Evolutionary conservation across 169 alveolate genomes (phyloP), one percentile per base, ranked within the genome.

Genomic region (Babesia gibsoni): DNA sequence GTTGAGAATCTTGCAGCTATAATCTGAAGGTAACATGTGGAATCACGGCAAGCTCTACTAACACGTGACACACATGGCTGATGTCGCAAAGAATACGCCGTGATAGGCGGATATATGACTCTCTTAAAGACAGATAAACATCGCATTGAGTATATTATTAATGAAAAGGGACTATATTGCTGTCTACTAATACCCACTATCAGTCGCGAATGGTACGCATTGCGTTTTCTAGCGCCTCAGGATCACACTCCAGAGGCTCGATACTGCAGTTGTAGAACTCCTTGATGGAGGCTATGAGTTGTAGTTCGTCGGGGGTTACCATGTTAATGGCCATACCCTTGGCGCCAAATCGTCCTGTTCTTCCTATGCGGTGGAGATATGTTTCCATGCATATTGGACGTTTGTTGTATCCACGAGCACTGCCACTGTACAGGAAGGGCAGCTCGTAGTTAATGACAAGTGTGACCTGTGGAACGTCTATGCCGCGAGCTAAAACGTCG

Each of bases 301-400:
- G 63, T 54, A 88, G 22, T 53, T 88, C 91, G 32, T 50, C 53
- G 30, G 77, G 82, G 3, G 86, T 70, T 12, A 94, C 73, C 84
- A 90, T 73, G 72, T 89, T 95, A 48, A 97, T 88, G 7, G 99
- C 98, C 70, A 96, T 92, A 50, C 99, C 99, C 86, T 89, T 91
- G 22, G 92, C 83, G 16, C 98, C 99, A 66, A 95, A 96, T 80
- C 99, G 90, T 14, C 99, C 99, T 4, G 99, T 95, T 67, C 99
- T 94, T 37, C 99, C 99, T 37, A 97, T 94, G 57, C 99, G 91
- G 74, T 96, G 99, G 29, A 96, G 73, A 67, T 96, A 96, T 20
- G 97, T 95, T 70, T 93, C 97, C 86, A 77, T 77, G 58, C 75
- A 52, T 12, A 52, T 49, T 30, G 61, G 57, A 27, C 36, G 32